A percentile compares a stretch with the other conserved stretches of the same genome.
These are phyloP conservation scores for Sabuloglossum arenarium DNA, from an alignment of 495 filamentous ascomycete species.

Conservation along the genomic window DNA sequence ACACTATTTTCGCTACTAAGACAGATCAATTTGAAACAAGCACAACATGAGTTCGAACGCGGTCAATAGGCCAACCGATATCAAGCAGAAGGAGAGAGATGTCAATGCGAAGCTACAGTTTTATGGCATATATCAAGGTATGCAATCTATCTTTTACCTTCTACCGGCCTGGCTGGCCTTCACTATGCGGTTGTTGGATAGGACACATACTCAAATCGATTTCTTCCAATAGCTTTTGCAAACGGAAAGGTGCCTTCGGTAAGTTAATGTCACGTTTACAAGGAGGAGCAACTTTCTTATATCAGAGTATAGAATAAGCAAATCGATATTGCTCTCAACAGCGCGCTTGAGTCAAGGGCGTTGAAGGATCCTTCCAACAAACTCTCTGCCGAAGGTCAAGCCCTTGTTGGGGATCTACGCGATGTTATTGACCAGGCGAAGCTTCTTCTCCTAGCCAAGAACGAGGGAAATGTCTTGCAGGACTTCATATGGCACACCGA, in stretches of 20 bases:
- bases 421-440: conserved; percentile 81
- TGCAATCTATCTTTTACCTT: too few species aligned
- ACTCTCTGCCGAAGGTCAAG: conserved; percentile 63
- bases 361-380: conserved; percentile 51
- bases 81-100: conserved; percentile 42
- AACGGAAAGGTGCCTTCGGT: conserved; percentile 83
- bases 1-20: too few species aligned
- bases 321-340: conserved; percentile 86
- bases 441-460: conserved; percentile 76
- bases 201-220: neutral
- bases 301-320: conserved; percentile 47
- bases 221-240: conserved; percentile 42
- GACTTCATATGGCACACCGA: conserved; percentile 93
- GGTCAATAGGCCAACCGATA: conserved; percentile 45
- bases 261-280: conserved; percentile 16
- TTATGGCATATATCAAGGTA: conserved; percentile 73
- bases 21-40: neutral
- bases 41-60: conserved; percentile 21
- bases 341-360: conserved; percentile 43
- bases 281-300: neutral
- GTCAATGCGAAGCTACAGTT: conserved; percentile 89
- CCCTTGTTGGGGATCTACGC: conserved; percentile 53
- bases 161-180: too few species aligned
- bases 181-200: neutral
- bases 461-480: conserved; percentile 80